Evolutionary conservation across 306 rosid genomes (phyloP).

Genomic region (Spatholobus suberectus): DNA sequence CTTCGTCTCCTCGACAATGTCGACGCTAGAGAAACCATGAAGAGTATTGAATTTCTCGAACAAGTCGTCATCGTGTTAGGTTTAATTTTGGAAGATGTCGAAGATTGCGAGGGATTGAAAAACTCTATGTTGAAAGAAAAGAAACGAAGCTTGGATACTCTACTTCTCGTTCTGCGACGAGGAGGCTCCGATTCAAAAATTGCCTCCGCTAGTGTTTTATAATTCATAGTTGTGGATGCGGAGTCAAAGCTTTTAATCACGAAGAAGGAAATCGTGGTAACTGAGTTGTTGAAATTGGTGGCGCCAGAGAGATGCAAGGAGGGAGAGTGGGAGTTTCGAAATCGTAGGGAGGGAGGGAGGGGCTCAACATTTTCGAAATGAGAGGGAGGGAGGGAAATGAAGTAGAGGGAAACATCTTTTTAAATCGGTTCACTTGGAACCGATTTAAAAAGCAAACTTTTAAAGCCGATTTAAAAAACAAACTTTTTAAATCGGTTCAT

Average conservation of each 20-base stretch:
- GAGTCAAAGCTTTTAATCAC: constrained; percentile 61
- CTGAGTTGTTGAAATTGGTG: constrained; percentile 53
- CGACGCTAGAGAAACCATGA: constrained; percentile 22
- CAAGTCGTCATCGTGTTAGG: constrained; percentile 46
- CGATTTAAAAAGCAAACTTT: too few species aligned
- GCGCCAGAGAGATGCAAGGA: constrained; percentile 55
- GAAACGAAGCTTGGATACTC: constrained; percentile 50
- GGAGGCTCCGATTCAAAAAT: constrained; percentile 57
- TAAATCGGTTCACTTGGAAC: too few species aligned
- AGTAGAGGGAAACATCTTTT: too few species aligned
- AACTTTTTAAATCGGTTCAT: too few species aligned
- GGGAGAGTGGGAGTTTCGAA: too few species aligned
- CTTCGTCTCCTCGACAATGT: constrained; percentile 64
- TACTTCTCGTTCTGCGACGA: constrained; percentile 57
- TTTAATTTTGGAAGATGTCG: constrained; percentile 45
- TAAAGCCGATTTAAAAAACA: too few species aligned
- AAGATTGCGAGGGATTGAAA: constrained; percentile 43
- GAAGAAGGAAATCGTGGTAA: constrained; percentile 58
- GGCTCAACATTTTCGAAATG: too few species aligned
- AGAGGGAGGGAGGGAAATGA: too few species aligned
- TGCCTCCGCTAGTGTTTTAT: constrained; percentile 58
- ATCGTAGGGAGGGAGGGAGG: too few species aligned
- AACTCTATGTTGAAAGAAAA: constrained; percentile 44
- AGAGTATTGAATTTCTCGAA: constrained; percentile 43
- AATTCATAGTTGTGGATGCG: constrained; percentile 52